Evolutionary conservation across 768 basidiomycete species (phyloP).

Genomic region (Suillus lakei): DNA sequence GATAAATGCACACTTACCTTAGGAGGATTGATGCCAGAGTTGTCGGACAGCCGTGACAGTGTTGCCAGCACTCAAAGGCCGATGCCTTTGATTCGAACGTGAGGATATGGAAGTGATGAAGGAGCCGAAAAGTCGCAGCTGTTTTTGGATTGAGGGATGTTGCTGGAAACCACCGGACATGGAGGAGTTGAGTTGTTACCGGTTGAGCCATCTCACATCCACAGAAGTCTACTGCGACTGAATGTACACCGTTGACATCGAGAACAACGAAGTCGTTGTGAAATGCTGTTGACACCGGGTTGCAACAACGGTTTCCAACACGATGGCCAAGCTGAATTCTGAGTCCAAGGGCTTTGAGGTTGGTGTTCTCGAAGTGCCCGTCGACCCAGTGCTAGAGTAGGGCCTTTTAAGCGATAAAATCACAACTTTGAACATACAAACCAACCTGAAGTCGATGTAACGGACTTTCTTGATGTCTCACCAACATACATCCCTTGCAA

Average conservation of each 20-base stretch:
- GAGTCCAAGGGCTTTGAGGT: constrained; percentile 21
- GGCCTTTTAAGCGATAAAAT: too few species aligned
- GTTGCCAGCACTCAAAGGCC: not conserved
- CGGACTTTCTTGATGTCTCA: too few species aligned
- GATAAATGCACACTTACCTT: constrained; percentile 9
- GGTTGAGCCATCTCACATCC: constrained; percentile 18
- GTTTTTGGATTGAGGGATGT: constrained; percentile 33
- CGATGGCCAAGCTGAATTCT: constrained; percentile 26
- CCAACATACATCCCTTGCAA: too few species aligned
- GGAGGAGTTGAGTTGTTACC: constrained; percentile 21
- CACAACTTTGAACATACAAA: too few species aligned
- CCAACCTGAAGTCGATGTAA: too few species aligned
- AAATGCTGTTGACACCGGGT: not conserved
- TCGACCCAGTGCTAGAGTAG: constrained; percentile 2
- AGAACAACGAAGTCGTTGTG: constrained; percentile 21
- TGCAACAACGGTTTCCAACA: constrained; percentile 9
- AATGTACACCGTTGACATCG: constrained; percentile 26
- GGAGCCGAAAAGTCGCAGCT: not conserved
- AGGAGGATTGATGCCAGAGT: constrained; percentile 25
- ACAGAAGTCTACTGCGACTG: constrained; percentile 19
- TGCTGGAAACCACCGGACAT: constrained; percentile 33
- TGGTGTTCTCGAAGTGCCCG: constrained; percentile 12
- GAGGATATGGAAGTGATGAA: not conserved
- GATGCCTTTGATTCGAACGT: not conserved
- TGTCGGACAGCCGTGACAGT: constrained; percentile 23